A percentile compares a stretch with the other conserved stretches of the same genome.
Conservation (phyloP, 1,284 basidiomycete species). For the Rhodotorula sp. region DNA sequence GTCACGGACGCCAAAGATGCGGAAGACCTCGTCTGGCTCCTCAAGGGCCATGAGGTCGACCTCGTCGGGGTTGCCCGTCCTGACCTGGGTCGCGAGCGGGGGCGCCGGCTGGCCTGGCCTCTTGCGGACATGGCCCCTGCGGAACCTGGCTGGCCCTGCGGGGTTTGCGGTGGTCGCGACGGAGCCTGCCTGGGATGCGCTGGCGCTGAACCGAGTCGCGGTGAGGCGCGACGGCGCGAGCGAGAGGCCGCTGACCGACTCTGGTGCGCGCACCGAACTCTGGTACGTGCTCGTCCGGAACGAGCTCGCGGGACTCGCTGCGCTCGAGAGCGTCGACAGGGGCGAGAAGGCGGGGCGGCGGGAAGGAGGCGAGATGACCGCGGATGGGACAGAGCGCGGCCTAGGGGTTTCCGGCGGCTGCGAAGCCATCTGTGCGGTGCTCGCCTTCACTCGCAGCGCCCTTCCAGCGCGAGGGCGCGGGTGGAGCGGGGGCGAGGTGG, state of each 20-base stretch:
- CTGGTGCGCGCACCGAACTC: conserved; percentile 7
- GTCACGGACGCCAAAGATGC: conserved; percentile 44
- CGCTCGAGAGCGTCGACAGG: conserved; percentile 3
- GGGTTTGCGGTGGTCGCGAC: conserved; percentile 24
- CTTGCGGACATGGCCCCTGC: conserved; percentile 28
- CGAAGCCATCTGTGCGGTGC: neutral
- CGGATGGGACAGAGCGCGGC: neutral
- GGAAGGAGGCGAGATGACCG: neutral
- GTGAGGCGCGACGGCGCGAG: neutral
- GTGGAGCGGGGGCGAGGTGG: neutral
- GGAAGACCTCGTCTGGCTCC: conserved; percentile 44
- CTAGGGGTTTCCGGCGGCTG: neutral
- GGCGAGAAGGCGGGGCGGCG: conserved; percentile 5
- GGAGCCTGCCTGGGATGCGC: conserved; percentile 17
- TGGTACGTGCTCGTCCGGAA: conserved; percentile 10
- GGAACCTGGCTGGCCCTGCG: conserved; percentile 17
- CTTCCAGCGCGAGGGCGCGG: neutral
- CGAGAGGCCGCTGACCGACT: conserved; percentile 11
- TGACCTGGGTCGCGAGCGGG: neutral
- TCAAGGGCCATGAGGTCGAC: conserved; percentile 44
- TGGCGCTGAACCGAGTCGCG: conserved; percentile 11
- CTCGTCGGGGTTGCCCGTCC: conserved; percentile 35
- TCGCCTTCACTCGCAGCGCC: neutral
- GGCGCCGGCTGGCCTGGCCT: neutral
- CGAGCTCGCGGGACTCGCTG: conserved; percentile 10